Conservation (phyloP, 2,329 filamentous ascomycete species). For the Scolecobasidium constrictum region DNA sequence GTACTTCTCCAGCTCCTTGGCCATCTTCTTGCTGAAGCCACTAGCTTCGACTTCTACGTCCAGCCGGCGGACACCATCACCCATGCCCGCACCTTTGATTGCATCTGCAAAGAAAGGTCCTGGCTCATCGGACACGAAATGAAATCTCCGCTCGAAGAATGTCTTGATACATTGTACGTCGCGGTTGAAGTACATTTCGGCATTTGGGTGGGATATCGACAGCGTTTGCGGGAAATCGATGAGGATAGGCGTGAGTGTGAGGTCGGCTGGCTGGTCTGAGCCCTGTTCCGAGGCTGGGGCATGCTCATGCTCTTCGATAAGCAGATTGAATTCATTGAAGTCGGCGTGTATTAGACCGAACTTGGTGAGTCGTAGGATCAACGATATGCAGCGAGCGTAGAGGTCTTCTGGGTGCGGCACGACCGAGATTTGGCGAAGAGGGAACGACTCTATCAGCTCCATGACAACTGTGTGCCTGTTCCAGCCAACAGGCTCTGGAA, state of each 20-base stretch:
- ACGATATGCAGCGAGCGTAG: slow-evolving; percentile 80
- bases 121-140: slow-evolving; percentile 69
- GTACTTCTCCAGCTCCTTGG: slow-evolving; percentile 83
- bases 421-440: slow-evolving; percentile 74
- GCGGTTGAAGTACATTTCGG: slow-evolving; percentile 94
- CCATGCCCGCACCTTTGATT: slow-evolving; percentile 58
- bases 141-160: slow-evolving; percentile 83
- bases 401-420: slow-evolving; percentile 76
- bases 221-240: slow-evolving; percentile 99
- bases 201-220: slow-evolving; percentile 86
- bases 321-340: slow-evolving; percentile 98
- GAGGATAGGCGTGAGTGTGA: slow-evolving; percentile 64
- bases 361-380: slow-evolving; percentile 73
- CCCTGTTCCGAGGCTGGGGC: slow-evolving; percentile 12
- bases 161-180: slow-evolving; percentile 93
- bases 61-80: slow-evolving; percentile 52
- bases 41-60: slow-evolving; percentile 87
- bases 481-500: slow-evolving; percentile 79
- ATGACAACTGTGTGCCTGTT: slow-evolving; percentile 95
- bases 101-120: slow-evolving; percentile 83
- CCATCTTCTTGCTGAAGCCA: slow-evolving; percentile 94
- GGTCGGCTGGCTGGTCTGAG: slow-evolving; percentile 16
- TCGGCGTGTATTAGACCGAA: slow-evolving; percentile 93
- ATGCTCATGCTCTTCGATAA: slow-evolving; percentile 60
- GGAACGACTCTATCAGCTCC: slow-evolving; percentile 85